phyloP scores from a whole-genome alignment of 371 early-diverging fungal species.

The Lichtheimia hyalospora region DNA sequence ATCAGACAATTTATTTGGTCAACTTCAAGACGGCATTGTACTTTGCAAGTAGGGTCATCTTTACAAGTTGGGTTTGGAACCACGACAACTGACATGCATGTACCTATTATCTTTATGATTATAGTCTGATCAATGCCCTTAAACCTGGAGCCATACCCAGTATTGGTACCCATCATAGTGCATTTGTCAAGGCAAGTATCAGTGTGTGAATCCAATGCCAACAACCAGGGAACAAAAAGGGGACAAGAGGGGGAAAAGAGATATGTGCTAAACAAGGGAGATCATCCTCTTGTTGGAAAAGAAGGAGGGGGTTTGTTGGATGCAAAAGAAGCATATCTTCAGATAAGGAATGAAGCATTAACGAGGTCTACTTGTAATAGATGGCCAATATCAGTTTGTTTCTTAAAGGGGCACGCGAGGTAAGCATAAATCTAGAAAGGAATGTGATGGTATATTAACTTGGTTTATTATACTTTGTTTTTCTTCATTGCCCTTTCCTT shows the following conservation, averaged over 20 bases:
- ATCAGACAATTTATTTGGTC: slow-evolving; percentile 24
- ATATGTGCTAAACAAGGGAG: background rate
- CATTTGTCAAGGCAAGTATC: slow-evolving; percentile 66
- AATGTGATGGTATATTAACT: too few species aligned
- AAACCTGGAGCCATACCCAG: slow-evolving; percentile 63
- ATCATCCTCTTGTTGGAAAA: background rate
- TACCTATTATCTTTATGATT: background rate
- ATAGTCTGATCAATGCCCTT: slow-evolving; percentile 67
- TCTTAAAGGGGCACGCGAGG: slow-evolving; percentile 57
- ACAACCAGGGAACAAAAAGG: background rate
- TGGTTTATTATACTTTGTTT: background rate
- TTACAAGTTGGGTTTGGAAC: background rate
- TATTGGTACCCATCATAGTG: slow-evolving; percentile 59
- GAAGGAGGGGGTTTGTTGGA: background rate
- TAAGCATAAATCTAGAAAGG: slow-evolving; percentile 11
- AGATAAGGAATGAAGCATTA: background rate
- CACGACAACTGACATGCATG: background rate
- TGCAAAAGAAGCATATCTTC: slow-evolving; percentile 4
- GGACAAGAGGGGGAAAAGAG: background rate
- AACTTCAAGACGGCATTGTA: slow-evolving; percentile 62
- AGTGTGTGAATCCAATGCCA: background rate
- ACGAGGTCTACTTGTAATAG: slow-evolving; percentile 31
- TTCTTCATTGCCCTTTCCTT: background rate
- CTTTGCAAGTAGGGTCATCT: slow-evolving; percentile 62
- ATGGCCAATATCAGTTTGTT: slow-evolving; percentile 83